Conservation (phyloP, 2,329 filamentous ascomycete genomes). For the Pseudocercospora eumusae region DNA sequence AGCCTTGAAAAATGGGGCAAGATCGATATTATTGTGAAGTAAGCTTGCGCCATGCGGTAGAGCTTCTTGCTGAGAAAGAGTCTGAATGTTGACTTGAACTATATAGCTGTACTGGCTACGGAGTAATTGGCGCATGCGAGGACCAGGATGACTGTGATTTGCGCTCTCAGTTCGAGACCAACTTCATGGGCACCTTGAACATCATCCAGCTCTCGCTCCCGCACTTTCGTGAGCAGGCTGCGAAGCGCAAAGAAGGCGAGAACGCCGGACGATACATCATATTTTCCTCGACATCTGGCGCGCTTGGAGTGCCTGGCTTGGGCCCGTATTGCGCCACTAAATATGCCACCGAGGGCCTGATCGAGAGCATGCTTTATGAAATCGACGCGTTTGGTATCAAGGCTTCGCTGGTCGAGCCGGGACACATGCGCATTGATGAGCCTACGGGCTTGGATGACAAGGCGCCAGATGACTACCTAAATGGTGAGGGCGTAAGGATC, state of each 20-base stretch:
- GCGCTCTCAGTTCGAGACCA: slow-evolving; percentile 94
- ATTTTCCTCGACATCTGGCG: slow-evolving; percentile 89
- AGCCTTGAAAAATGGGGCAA: slow-evolving; percentile 70
- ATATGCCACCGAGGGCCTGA: slow-evolving; percentile 91
- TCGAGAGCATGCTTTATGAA: slow-evolving; percentile 96
- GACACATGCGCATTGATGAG: slow-evolving; percentile 84
- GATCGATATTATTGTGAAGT: slow-evolving; percentile 85
- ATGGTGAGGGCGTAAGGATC: slow-evolving; percentile 44
- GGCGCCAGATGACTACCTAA: slow-evolving; percentile 22
- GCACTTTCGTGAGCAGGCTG: slow-evolving; percentile 74
- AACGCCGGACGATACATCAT: slow-evolving; percentile 78
- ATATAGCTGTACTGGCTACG: slow-evolving; percentile 84
- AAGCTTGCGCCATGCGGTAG: neutral
- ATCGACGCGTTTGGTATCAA: slow-evolving; percentile 90
- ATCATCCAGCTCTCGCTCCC: slow-evolving; percentile 88
- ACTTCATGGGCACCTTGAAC: slow-evolving; percentile 93
- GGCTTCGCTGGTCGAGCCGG: slow-evolving; percentile 88
- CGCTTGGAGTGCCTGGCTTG: slow-evolving; percentile 87
- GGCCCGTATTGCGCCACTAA: slow-evolving; percentile 97
- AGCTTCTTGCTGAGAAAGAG: neutral
- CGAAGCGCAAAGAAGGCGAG: slow-evolving; percentile 29
- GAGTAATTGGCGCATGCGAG: slow-evolving; percentile 92
- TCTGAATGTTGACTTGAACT: slow-evolving; percentile 10
- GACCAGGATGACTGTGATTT: slow-evolving; percentile 96
- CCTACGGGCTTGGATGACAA: slow-evolving; percentile 46